Conservation (phyloP, 169 alveolate species). For the Plasmodium billcollinsi region DNA sequence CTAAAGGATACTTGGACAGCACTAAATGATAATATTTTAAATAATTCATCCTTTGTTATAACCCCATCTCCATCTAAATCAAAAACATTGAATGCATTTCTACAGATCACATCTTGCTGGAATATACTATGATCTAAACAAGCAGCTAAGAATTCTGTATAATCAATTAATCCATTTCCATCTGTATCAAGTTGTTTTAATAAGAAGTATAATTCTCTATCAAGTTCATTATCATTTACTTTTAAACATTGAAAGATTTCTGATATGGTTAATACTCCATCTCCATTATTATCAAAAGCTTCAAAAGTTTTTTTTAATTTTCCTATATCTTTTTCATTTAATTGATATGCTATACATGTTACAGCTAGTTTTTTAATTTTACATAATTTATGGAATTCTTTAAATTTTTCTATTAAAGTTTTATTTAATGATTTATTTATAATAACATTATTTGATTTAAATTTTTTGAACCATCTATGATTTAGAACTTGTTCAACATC, state of each 20-base stretch:
- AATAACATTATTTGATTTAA: slow-evolving; percentile 19
- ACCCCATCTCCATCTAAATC: slow-evolving; percentile 94
- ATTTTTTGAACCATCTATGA: slow-evolving; percentile 93
- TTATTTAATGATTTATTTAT: slow-evolving; percentile 77
- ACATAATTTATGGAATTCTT: slow-evolving; percentile 89
- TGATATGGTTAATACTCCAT: slow-evolving; percentile 90
- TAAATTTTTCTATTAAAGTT: slow-evolving; percentile 87
- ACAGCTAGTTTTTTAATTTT: slow-evolving; percentile 94
- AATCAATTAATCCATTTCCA: slow-evolving; percentile 93
- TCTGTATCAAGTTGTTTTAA: slow-evolving; percentile 90
- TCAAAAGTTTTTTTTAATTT: slow-evolving; percentile 91
- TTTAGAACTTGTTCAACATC: slow-evolving; percentile 94
- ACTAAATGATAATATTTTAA: slow-evolving; percentile 61
- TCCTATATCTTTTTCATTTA: slow-evolving; percentile 91
- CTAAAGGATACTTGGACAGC: slow-evolving; percentile 55
- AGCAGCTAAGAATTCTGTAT: slow-evolving; percentile 97
- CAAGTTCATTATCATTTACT: slow-evolving; percentile 78
- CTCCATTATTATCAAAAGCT: slow-evolving; percentile 93
- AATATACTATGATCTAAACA: slow-evolving; percentile 90
- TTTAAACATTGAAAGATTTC: slow-evolving; percentile 82
- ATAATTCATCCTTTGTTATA: slow-evolving; percentile 88
- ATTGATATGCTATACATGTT: slow-evolving; percentile 95
- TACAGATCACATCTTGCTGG: slow-evolving; percentile 89
- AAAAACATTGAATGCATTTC: slow-evolving; percentile 93
- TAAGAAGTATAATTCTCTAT: slow-evolving; percentile 83